Evolutionary conservation across 129 eudicot genomes (phyloP).

Genomic region (Lactuca saligna): DNA sequence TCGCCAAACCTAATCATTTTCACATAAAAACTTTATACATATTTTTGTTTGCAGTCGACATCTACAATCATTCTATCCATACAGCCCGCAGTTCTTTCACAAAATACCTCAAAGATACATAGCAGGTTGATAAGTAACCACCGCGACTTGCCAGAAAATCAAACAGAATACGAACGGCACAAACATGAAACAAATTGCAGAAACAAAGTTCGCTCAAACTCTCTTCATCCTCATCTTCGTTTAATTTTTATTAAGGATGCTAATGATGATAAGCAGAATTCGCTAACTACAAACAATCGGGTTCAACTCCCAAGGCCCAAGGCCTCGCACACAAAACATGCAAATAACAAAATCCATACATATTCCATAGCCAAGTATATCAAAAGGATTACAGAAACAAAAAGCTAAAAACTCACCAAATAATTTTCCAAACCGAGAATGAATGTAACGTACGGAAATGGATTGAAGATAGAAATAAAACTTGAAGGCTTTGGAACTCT

Average conservation of each 20-base stretch:
- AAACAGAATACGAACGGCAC: not conserved
- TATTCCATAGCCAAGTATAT: not conserved
- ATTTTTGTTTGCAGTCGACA: not conserved
- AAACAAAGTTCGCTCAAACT: not conserved
- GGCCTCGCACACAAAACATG: constrained; percentile 3
- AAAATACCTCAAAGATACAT: not conserved
- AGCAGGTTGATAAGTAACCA: not conserved
- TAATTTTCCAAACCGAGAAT: not conserved
- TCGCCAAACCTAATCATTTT: constrained; percentile 12
- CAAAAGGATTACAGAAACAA: not conserved
- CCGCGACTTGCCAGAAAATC: constrained; percentile 2
- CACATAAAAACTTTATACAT: not conserved
- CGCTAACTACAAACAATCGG: not conserved
- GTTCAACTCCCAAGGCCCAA: constrained; percentile 8
- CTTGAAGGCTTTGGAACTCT: constrained; percentile 5
- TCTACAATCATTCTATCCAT: not conserved
- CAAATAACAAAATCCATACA: constrained; percentile 9
- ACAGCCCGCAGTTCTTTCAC: constrained; percentile 11
- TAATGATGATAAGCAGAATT: not conserved
- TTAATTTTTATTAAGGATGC: not conserved
- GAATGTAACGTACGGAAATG: constrained; percentile 18
- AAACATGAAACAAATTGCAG: not conserved
- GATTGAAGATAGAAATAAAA: constrained; percentile 12
- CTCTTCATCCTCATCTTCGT: constrained; percentile 3
- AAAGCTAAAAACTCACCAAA: constrained; percentile 22